Evolutionary conservation across 2,329 filamentous ascomycete species (phyloP).

Genomic region (Akanthomyces dipterigenus): DNA sequence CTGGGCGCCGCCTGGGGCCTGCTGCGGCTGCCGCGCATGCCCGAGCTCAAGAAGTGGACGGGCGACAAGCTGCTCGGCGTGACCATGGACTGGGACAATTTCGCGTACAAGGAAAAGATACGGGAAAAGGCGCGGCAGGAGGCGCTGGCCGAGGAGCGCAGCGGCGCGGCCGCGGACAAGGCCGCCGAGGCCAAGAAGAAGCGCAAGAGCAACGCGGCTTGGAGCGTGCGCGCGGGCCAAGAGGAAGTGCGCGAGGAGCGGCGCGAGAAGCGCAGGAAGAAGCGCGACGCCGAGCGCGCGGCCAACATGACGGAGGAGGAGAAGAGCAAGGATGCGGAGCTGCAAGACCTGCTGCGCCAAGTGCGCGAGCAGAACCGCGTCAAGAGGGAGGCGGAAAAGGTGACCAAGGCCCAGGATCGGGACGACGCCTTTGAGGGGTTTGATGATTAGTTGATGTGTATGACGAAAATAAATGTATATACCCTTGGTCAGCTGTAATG

Average conservation of each 20-base stretch:
- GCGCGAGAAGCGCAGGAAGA: slow-evolving; percentile 57
- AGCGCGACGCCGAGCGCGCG: slow-evolving; percentile 55
- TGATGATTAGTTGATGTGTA: slow-evolving; percentile 32
- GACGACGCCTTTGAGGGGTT: slow-evolving; percentile 54
- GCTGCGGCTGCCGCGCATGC: slow-evolving; percentile 85
- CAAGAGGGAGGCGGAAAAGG: slow-evolving; percentile 25
- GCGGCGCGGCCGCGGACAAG: slow-evolving; percentile 30
- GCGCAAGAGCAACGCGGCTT: slow-evolving; percentile 59
- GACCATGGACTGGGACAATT: slow-evolving; percentile 60
- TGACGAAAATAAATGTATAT: neutral
- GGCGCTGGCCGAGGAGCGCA: slow-evolving; percentile 45
- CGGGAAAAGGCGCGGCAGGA: slow-evolving; percentile 59
- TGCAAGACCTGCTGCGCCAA: slow-evolving; percentile 57
- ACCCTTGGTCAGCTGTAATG: neutral
- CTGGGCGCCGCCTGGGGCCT: slow-evolving; percentile 80
- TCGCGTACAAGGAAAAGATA: slow-evolving; percentile 64
- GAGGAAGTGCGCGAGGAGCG: slow-evolving; percentile 56
- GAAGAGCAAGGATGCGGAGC: slow-evolving; percentile 53
- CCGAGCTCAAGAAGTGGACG: slow-evolving; percentile 70
- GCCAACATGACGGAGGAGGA: slow-evolving; percentile 66
- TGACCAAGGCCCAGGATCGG: slow-evolving; percentile 23
- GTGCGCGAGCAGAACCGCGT: slow-evolving; percentile 52
- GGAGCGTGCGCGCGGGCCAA: slow-evolving; percentile 64
- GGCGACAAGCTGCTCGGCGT: slow-evolving; percentile 59
- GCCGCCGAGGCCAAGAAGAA: slow-evolving; percentile 44